A percentile compares a stretch with the other conserved stretches of the same genome.
phyloP scores from a whole-genome alignment of 768 basidiomycete species.

The Serendipita sp. region DNA sequence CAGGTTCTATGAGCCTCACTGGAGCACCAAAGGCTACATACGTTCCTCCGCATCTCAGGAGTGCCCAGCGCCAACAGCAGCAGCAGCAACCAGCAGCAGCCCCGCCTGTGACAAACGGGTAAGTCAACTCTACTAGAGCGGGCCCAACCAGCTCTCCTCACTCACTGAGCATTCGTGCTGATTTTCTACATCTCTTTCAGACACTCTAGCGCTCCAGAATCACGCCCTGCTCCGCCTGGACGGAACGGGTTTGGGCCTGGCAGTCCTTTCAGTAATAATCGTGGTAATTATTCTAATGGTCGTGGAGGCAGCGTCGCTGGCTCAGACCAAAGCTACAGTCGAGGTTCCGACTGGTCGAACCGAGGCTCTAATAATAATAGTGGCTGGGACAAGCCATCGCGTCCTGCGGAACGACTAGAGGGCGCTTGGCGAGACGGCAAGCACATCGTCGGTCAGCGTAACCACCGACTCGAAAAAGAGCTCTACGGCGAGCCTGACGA shows the following conservation, averaged over 20 bases:
- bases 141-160: background rate
- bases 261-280: conserved; percentile 22
- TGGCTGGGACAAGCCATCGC: conserved; percentile 7
- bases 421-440: conserved; percentile 83
- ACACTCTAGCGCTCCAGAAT: conserved; percentile 12
- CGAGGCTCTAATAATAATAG: conserved; percentile 1
- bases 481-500: conserved; percentile 83
- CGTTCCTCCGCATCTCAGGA: conserved; percentile 79
- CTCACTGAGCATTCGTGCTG: background rate
- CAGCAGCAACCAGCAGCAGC: conserved; percentile 29
- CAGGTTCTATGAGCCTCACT: conserved; percentile 5
- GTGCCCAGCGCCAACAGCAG: conserved; percentile 56
- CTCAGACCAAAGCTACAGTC: conserved; percentile 17
- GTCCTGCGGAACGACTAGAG: conserved; percentile 16
- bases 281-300: conserved; percentile 19
- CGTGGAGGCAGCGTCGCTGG: conserved; percentile 23
- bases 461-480: conserved; percentile 84
- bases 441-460: conserved; percentile 71
- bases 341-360: conserved; percentile 35
- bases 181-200: conserved; percentile 7
- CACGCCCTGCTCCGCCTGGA: conserved; percentile 6
- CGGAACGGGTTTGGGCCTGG: conserved; percentile 46
- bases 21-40: conserved; percentile 47
- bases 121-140: conserved; percentile 12
- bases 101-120: conserved; percentile 32